Base-by-base conservation (phyloP, 257 asterid species). In the Nicotiana noctiflora region DNA sequence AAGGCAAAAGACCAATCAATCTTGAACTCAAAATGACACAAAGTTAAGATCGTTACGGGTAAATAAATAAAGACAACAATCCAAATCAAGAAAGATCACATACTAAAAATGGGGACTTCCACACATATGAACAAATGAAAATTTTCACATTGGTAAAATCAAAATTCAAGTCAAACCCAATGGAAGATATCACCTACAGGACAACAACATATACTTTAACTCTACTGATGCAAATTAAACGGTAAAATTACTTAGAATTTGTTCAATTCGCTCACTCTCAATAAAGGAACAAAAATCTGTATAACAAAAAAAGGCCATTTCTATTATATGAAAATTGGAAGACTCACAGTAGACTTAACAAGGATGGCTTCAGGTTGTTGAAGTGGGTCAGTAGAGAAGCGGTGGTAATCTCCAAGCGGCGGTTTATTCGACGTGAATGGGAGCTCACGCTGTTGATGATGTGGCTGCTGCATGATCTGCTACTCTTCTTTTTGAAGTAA, bases 361-460 rank as follows among this genome's bases (percentile, higher is more conserved):
- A 86, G 85, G 74, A 95, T 81, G 79, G 87, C 86, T 79, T 95
- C 91, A 19, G 89, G 86, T 64, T 88, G 89, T 57, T 82, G 84
- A 19, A 83, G 63, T 65, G 89, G 66, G 80, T 85, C 91, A 81
- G 86, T 88, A 70, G 89, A 79, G 84, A 92, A 91, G 83, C 86
- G 95, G 81, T 90, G 97, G 87, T 92, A 88, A 86, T 89, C 97
- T 0, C 92, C 94, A 79, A 90, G 86, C 60, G 97, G 93, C 76
- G 94, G 96, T 85, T 90, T 91, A 87, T 82, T 83, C 56, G 94
- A 87, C 80, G 92, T 84, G 83, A 90, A 88, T 23, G 92, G 83
- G 70, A 91, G 87, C 90, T 74, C 13, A 21, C 90, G 87, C 87
- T 80, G 87, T 81, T 83, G 85, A 81, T 88, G 87, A 46, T 70